Conservation (phyloP, 805 yeast species). For the Candida nemodendra region DNA sequence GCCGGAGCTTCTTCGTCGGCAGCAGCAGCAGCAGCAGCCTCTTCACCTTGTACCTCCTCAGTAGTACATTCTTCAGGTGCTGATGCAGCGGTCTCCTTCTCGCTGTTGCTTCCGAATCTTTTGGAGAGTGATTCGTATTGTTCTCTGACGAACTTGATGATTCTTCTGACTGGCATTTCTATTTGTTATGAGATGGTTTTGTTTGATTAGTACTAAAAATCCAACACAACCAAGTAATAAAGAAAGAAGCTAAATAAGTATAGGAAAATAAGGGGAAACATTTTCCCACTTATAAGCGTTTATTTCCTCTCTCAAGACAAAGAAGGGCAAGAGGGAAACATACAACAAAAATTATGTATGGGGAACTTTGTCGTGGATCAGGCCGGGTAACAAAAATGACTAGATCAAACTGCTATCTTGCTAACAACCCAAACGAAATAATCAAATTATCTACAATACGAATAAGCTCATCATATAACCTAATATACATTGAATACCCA, state of each 20-base stretch:
- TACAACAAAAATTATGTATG: conserved; percentile 17
- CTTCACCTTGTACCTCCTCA: conserved; percentile 13
- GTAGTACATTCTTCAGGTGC: conserved; percentile 12
- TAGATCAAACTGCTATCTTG: no score
- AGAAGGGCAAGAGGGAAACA: conserved; percentile 8
- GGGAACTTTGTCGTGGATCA: conserved; percentile 16
- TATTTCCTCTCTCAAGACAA: not conserved
- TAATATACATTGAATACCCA: no score
- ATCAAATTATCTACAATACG: no score
- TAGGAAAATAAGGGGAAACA: conserved; percentile 1
- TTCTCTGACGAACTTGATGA: conserved; percentile 29
- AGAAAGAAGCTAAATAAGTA: not conserved
- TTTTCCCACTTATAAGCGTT: not conserved
- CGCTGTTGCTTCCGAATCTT: conserved; percentile 25
- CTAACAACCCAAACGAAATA: no score
- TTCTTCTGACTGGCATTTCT: conserved; percentile 36
- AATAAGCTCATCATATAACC: no score
- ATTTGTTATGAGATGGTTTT: not conserved
- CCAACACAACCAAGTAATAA: not conserved
- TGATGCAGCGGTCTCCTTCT: conserved; percentile 13
- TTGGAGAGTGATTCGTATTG: conserved; percentile 32
- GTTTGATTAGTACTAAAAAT: not conserved
- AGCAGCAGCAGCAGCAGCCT: conserved; percentile 17
- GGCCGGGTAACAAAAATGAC: no score
- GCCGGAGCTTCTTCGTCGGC: conserved; percentile 17